Conservation (phyloP, 352 stramenopile genomes). For the Phytophthora multivora region DNA sequence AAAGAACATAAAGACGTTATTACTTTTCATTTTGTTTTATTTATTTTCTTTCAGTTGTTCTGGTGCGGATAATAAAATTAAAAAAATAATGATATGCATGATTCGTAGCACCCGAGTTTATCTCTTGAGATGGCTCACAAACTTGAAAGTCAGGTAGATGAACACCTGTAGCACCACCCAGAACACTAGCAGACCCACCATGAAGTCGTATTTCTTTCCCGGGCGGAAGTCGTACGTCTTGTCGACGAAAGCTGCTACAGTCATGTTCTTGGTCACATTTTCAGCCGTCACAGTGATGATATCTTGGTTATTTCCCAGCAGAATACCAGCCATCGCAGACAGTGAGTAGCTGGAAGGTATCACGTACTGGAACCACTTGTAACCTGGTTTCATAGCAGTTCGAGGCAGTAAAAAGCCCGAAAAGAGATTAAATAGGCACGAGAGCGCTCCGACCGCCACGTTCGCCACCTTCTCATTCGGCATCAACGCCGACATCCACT, state of each 20-base stretch:
- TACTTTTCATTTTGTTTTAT: neutral
- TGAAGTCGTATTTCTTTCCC: conserved; percentile 50
- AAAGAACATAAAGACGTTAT: neutral
- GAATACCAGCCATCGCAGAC: conserved; percentile 38
- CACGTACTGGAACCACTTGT: conserved; percentile 76
- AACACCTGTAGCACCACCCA: conserved; percentile 56
- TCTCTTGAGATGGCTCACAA: conserved; percentile 73
- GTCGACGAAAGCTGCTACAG: conserved; percentile 44
- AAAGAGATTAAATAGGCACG: conserved; percentile 75
- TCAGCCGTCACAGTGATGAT: conserved; percentile 19
- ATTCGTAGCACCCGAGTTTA: conserved; percentile 18
- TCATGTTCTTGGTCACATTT: conserved; percentile 19
- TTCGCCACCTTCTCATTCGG: conserved; percentile 81
- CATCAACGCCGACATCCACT: conserved; percentile 78
- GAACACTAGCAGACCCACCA: conserved; percentile 53
- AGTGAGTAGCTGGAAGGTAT: conserved; percentile 68
- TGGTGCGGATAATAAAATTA: no score
- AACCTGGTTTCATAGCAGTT: conserved; percentile 55
- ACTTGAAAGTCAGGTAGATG: conserved; percentile 73
- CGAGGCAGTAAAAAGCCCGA: conserved; percentile 56
- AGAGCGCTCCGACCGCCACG: conserved; percentile 70
- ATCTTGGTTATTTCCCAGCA: conserved; percentile 44
- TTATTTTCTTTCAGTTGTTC: neutral
- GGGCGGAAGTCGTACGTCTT: conserved; percentile 62
- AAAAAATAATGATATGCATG: no score